Base-by-base conservation (phyloP, 768 basidiomycete genomes). In the Podaxis sp. region DNA sequence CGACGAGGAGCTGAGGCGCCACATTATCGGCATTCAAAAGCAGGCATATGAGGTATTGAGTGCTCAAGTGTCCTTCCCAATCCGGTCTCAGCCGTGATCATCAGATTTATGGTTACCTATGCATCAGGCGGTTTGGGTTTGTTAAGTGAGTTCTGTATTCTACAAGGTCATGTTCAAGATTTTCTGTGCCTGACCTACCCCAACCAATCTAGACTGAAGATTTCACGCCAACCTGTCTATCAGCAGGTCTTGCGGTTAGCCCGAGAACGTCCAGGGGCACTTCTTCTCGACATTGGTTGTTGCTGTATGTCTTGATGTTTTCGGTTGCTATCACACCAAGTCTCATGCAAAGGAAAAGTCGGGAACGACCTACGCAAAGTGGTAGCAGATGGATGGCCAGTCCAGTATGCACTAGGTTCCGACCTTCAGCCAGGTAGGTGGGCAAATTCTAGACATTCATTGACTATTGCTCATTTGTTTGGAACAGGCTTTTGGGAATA, bases 401-500 rank as follows among this genome's bases (percentile, higher is more conserved):
- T 70, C 2, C 38, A 73, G 57, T 72, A 76, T 61, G 67, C 73
- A 12, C 68, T 81, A 7, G 78, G 72, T 4, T 77, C 73, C 30
- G 79, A 80, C 63, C 66, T 80, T n/a, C 66, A 66, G 2, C 67
- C 63, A 73, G 74, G 77, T 76, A 36, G 44, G 3, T 17, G 4
- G n/a, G n/a, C n/a, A 20, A 46, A 20, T 8, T 8, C 20, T 20
- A 8, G 7, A 17, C 3, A n/a, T 17, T 46, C 7, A 46, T 17
- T 6, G 7, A n/a, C 8, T 20, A 17, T 17, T 7, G 17, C 44
- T 46, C 44, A 46, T 46, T 41, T 41, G 12, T 30, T 26, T 13
- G n/a, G 40, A 17, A 17, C 13, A 87, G 87, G 74, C 11, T 84
- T 85, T 64, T 88, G 87, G 87, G 77, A 83, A 5, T 75, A 81